Conservation (phyloP, 2,329 filamentous ascomycete species). For the Helminthosporium solani region DNA sequence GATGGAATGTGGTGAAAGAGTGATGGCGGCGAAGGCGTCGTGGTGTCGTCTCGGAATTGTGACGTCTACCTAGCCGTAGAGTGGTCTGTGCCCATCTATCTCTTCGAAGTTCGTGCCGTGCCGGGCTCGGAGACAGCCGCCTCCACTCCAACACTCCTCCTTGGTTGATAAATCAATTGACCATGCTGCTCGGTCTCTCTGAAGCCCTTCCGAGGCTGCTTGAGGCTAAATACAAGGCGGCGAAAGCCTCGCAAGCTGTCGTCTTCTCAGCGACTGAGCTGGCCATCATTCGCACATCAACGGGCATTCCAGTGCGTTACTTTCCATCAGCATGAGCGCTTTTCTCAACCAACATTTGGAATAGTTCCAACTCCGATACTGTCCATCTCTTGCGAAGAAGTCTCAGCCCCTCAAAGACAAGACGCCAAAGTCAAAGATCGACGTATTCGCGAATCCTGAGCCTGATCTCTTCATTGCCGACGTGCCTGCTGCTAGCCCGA, state of each 20-base stretch:
- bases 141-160: background rate
- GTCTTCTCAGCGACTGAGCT: conserved; percentile 45
- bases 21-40: background rate
- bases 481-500: conserved; percentile 46
- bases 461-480: conserved; percentile 56
- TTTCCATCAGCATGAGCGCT: background rate
- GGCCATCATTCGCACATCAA: conserved; percentile 39
- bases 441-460: conserved; percentile 66
- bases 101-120: conserved; percentile 1
- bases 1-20: background rate
- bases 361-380: conserved; percentile 75
- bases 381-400: conserved; percentile 67
- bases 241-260: conserved; percentile 37
- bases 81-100: no score
- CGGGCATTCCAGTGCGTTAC: conserved; percentile 39
- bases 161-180: background rate
- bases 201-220: conserved; percentile 41
- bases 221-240: conserved; percentile 39
- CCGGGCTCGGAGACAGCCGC: background rate
- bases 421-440: conserved; percentile 34
- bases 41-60: background rate
- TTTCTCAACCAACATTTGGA: conserved; percentile 13
- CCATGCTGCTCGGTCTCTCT: conserved; percentile 36
- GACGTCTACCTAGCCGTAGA: no score
- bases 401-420: conserved; percentile 50